These are phyloP conservation scores for Caryopteris hybrid DNA, from an alignment of 305 asterid genomes.

Conservation along the genomic window DNA sequence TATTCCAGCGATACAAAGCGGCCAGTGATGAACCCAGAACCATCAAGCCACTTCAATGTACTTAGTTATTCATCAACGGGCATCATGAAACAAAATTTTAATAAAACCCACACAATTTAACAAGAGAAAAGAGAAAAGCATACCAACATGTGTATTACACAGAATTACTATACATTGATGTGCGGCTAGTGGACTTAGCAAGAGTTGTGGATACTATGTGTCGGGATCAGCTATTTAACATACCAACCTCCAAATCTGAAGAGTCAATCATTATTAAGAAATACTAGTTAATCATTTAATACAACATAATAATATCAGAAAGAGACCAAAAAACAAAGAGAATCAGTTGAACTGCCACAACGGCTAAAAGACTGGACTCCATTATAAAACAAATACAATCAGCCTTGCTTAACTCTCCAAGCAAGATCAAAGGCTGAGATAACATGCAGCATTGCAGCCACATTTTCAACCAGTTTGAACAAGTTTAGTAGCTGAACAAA, in stretches of 20 bases:
- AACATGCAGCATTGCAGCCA: background rate
- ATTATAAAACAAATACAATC: background rate
- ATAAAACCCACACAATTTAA: no score
- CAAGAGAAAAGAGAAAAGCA: no score
- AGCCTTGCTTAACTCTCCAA: background rate
- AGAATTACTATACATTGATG: no score
- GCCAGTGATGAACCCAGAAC: slow-evolving; percentile 33
- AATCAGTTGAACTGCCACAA: background rate
- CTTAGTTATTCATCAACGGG: slow-evolving; percentile 51
- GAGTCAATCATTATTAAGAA: background rate
- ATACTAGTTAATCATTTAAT: background rate
- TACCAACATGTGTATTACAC: no score
- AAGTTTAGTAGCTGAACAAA: background rate
- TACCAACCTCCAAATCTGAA: background rate
- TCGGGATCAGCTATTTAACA: background rate
- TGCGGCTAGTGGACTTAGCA: no score
- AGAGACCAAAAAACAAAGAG: background rate
- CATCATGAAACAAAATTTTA: no score
- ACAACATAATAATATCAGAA: background rate
- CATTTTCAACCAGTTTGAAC: background rate
- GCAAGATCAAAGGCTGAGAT: background rate
- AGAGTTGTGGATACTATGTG: background rate
- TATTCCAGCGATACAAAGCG: slow-evolving; percentile 29
- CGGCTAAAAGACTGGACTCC: background rate
- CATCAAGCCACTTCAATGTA: slow-evolving; percentile 39